phyloP scores from a whole-genome alignment of 169 alveolate genomes.

The Babesia gibsoni region DNA sequence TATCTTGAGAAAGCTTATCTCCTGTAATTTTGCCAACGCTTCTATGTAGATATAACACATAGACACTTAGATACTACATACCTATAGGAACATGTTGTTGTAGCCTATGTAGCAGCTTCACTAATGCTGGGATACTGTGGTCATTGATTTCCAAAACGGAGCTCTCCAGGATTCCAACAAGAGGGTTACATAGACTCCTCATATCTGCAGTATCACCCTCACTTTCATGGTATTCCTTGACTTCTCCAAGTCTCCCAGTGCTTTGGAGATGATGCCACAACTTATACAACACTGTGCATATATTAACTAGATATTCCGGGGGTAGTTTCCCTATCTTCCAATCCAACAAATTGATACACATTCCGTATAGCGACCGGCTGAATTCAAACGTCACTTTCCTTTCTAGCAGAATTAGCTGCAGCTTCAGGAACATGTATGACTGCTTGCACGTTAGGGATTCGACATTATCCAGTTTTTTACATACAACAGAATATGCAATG shows the following conservation, averaged over 20 bases:
- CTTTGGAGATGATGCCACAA: conserved; percentile 1
- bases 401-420: not conserved
- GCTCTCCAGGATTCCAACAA: not conserved
- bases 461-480: not conserved
- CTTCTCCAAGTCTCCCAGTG: not conserved
- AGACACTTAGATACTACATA: not conserved
- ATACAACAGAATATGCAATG: not conserved
- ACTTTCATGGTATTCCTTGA: not conserved
- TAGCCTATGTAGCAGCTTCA: conserved; percentile 1
- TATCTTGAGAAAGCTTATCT: conserved; percentile 4
- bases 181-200: not conserved
- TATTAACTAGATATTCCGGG: not conserved
- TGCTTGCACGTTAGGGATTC: not conserved
- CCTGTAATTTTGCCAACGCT: not conserved
- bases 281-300: not conserved
- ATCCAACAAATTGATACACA: conserved; percentile 3
- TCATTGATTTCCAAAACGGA: not conserved
- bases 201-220: not conserved
- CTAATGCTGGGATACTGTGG: not conserved
- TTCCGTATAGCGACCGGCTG: not conserved
- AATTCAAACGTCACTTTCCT: not conserved
- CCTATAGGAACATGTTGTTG: not conserved
- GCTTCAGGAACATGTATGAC: conserved; percentile 2
- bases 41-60: not conserved
- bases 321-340: not conserved